Evolutionary conservation across 495 filamentous ascomycete species (phyloP).

Genomic region (Rhypophila decipiens): DNA sequence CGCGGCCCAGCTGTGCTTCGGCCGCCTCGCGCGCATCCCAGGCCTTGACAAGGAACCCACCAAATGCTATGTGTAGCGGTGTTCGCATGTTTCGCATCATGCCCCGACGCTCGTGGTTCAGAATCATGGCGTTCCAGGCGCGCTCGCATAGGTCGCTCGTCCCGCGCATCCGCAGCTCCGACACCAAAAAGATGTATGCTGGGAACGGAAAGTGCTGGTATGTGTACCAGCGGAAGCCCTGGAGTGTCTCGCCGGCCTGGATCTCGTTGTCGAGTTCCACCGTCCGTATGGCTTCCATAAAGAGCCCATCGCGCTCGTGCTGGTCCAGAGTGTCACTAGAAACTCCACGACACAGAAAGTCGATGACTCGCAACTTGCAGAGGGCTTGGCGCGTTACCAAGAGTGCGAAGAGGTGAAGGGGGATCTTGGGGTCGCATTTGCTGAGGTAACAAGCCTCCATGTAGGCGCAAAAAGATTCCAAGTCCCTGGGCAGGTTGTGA

Average conservation of each 20-base stretch:
- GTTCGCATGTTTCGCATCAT: conserved; percentile 36
- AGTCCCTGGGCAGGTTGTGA: conserved; percentile 41
- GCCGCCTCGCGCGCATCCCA: conserved; percentile 46
- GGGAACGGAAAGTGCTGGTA: conserved; percentile 47
- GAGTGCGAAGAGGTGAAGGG: conserved; percentile 49
- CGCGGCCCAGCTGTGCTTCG: conserved; percentile 33
- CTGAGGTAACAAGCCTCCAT: conserved; percentile 55
- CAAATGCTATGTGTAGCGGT: conserved; percentile 47
- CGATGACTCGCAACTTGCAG: conserved; percentile 40
- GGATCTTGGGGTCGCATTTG: conserved; percentile 55
- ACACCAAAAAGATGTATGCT: conserved; percentile 47
- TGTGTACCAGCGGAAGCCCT: conserved; percentile 47
- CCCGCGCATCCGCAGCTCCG: conserved; percentile 40
- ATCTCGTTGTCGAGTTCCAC: conserved; percentile 48
- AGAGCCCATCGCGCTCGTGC: conserved; percentile 37
- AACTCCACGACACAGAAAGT: conserved; percentile 23
- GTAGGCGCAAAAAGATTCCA: conserved; percentile 47
- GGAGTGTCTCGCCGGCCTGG: conserved; percentile 36
- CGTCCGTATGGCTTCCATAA: conserved; percentile 43
- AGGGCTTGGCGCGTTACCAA: conserved; percentile 43
- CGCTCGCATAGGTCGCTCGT: conserved; percentile 46
- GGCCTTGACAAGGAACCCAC: conserved; percentile 44
- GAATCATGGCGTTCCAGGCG: conserved; percentile 44
- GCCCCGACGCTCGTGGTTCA: conserved; percentile 41
- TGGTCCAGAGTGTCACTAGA: conserved; percentile 22